Evolutionary conservation across 2,329 filamentous ascomycete genomes (phyloP).

Genomic region (Beauveria australis): DNA sequence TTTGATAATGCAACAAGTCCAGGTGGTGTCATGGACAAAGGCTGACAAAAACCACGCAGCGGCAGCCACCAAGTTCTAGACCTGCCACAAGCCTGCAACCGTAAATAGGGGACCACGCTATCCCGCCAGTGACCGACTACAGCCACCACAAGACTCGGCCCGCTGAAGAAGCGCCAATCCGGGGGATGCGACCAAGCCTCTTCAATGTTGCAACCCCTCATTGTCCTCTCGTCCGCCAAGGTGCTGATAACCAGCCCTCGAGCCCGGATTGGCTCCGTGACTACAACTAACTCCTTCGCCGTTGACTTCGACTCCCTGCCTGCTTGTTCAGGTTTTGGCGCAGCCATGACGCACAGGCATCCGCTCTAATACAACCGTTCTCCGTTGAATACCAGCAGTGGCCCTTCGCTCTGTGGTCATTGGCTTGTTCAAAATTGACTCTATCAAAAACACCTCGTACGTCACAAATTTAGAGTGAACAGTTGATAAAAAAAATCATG

Average conservation of each 20-base stretch:
- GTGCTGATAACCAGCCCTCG: background rate
- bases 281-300: background rate
- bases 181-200: background rate
- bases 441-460: background rate
- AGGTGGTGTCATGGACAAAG: background rate
- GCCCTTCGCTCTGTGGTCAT: too few species aligned
- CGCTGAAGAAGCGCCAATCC: background rate
- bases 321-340: background rate
- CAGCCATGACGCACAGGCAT: background rate
- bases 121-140: background rate
- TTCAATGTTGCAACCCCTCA: background rate
- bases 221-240: background rate
- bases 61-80: constrained; percentile 6
- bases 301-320: background rate
- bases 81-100: background rate
- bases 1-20: background rate
- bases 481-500: constrained; percentile 3
- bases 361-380: too few species aligned
- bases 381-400: too few species aligned
- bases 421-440: background rate
- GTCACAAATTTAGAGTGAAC: background rate
- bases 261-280: background rate
- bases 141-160: background rate
- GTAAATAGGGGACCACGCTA: background rate
- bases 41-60: constrained; percentile 2